Base-by-base conservation (phyloP, 2,329 filamentous ascomycete genomes). In the Botrytis pseudocinerea region DNA sequence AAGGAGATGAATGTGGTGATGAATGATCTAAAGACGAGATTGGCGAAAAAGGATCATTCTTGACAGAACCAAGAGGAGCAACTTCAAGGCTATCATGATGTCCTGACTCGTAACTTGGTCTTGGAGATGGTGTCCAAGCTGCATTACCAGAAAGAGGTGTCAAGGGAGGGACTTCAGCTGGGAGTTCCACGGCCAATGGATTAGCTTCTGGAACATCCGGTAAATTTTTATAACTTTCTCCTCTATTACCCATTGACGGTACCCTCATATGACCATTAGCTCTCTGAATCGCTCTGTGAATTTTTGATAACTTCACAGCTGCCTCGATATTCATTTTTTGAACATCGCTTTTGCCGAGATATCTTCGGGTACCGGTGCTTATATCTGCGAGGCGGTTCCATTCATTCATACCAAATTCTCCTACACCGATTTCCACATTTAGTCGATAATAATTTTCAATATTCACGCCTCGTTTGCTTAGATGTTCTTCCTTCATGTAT, bases 361-460 rank as follows among this genome's bases (percentile, higher is more conserved):
- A 99, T 76, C 92, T 89, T 77, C 93, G 89, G 0, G 96, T 99
- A 80, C 92, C 92, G 22, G 94, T 98, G 84, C 93, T 97, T 83
- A 99, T 98, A 70, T 98, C 95, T 40, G 93, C 92, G n/a, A 98
- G 85, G 5, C 95, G 90, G 78, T 93, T 89, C 96, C 96, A 99
- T 81, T 98, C 96, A 80, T 98, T 99, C 94, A 99, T 98, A 69
- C 93, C 95, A 81, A 98, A 98, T 80, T 98, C 96, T 70, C 95
- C 95, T 4, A 98, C 95, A 1, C 95, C 96, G 25, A 97, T 91
- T 80, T 98, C 95, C 59, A 98, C 96, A 76, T 99, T 99, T n/a
- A 98, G 85, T 12, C 96, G 92, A 82, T 94, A 97, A 84, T 99
- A 99, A 81, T 97, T 93, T 73, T 98, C 95, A 69, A 89, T 88